Base-by-base conservation (phyloP, 2,329 filamentous ascomycete species). In the Clathrospora elynae region DNA sequence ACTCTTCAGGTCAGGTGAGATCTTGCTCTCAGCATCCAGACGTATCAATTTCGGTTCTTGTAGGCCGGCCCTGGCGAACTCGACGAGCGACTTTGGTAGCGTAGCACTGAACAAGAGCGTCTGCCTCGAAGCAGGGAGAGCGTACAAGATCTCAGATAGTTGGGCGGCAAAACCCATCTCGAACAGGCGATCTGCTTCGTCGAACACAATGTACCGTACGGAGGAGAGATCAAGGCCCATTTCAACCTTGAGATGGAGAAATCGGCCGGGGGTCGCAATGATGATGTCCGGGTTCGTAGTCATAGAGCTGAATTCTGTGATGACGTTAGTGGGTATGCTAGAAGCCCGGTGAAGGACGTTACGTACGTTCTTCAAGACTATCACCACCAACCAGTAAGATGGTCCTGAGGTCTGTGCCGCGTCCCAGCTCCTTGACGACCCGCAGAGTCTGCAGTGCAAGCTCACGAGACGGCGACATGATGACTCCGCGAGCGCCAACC, bases 161-260 rank as follows among this genome's bases (percentile, higher is more conserved):
- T 99, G 93, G 3, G 88, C 85, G 4, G 91, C 90, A 67, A 99
- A 99, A 59, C 93, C 95, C 92, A 99, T 96, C 67, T 99, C 93
- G 71, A 99, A 99, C 13, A 99, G 77, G 39, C 93, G 83, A 77
- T 99, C 93, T 1, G 93, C 93, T 71, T 99, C 93, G 67, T 99
- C 93, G 53, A 99, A 99, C 6, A 99, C 93, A 16, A 96, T 89
- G 63, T 99, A 99, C 57, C 84, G 82, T 49, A 99, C 86, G 3
- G 90, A 95, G 1, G 86, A 90, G n/a, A 99, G 75, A 62, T 96
- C 89, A 37, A 99, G 73, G 7, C 80, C 79, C 95, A 99, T 99
- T 67, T 99, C 93, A 13, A 97, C 92, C 73, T 97, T 95, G 53
- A 99, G 73, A 77, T 99, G 93, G 56, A 99, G 76, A 61, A 99